These are phyloP conservation scores for Coemansia sp. DNA, from an alignment of 192 early-diverging fungal genomes.

Conservation along the genomic window DNA sequence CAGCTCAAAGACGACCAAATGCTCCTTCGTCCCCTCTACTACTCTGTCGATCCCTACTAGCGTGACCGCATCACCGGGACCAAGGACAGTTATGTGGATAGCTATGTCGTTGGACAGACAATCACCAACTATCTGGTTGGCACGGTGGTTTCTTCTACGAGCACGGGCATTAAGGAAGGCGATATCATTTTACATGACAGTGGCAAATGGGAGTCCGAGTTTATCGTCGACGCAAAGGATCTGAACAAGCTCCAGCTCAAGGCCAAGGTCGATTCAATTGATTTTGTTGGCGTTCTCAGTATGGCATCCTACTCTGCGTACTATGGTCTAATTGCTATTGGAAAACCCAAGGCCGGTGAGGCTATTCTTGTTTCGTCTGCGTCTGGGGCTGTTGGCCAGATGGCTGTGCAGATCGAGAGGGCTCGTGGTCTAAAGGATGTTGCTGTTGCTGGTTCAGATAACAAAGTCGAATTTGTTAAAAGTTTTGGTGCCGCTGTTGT, in stretches of 20 bases:
- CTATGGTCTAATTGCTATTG: conserved; percentile 60
- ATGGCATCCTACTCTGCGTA: conserved; percentile 83
- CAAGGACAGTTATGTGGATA: conserved; percentile 58
- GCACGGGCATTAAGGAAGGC: conserved; percentile 59
- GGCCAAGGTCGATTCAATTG: conserved; percentile 10
- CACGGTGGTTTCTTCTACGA: conserved; percentile 64
- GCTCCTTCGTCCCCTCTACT: conserved; percentile 63
- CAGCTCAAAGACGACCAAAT: conserved; percentile 28
- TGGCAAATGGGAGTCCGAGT: conserved; percentile 58
- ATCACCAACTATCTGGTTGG: conserved; percentile 45
- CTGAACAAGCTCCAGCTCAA: conserved; percentile 31
- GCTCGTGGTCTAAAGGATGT: conserved; percentile 72
- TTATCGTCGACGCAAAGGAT: conserved; percentile 57
- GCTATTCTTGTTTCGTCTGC: conserved; percentile 80
- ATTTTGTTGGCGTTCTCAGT: conserved; percentile 59
- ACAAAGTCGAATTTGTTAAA: conserved; percentile 74
- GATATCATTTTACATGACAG: conserved; percentile 81
- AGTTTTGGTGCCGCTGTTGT: conserved; percentile 74
- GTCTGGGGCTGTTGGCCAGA: conserved; percentile 70
- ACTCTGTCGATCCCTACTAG: conserved; percentile 81
- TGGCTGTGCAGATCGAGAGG: conserved; percentile 78
- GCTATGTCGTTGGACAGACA: conserved; percentile 62
- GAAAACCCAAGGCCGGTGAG: conserved; percentile 76
- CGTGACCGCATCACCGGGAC: conserved; percentile 64
- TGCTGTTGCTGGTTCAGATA: conserved; percentile 78